A percentile compares a stretch with the other conserved stretches of the same genome.
These are phyloP conservation scores for Penicillium egyptiacum DNA, from an alignment of 495 filamentous ascomycete species.

Conservation along the genomic window DNA sequence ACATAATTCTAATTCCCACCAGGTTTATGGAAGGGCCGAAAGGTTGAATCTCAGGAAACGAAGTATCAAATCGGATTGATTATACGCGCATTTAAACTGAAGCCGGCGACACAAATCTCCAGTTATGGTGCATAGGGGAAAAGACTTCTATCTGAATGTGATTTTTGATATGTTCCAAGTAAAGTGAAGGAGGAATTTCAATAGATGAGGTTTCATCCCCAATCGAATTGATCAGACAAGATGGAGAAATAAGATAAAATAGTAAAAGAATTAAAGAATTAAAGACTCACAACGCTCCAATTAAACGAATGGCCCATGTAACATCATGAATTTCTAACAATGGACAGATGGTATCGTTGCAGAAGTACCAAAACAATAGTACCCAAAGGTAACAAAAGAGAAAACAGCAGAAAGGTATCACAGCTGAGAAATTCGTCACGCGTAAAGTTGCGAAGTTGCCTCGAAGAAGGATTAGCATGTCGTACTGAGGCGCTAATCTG, in stretches of 20 bases:
- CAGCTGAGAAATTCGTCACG: conserved; percentile 27
- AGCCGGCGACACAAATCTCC: not conserved
- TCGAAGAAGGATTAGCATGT: conserved; percentile 6
- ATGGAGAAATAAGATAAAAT: not conserved
- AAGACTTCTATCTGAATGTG: not conserved
- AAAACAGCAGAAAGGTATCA: conserved; percentile 25
- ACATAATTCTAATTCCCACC: not conserved
- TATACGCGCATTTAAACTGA: not conserved
- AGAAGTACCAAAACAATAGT: conserved; percentile 14
- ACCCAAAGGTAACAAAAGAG: conserved; percentile 19
- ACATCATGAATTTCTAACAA: conserved; percentile 34
- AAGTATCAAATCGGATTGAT: not conserved
- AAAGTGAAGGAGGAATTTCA: not conserved
- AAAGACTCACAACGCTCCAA: not conserved
- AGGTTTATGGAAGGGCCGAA: not conserved
- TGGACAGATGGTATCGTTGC: conserved; percentile 38
- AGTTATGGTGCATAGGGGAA: not conserved
- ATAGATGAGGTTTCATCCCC: not conserved
- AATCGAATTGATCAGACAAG: not conserved
- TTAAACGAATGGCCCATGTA: conserved; percentile 36
- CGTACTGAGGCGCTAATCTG: conserved; percentile 5
- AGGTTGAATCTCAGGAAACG: not conserved
- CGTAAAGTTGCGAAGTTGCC: conserved; percentile 17
- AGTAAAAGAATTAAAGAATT: no score
- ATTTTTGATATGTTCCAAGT: not conserved